Percentiles rank a stretch among this genome's conserved stretches.
phyloP scores from a whole-genome alignment of 371 early-diverging fungal species.

The Funneliformis caledonium region DNA sequence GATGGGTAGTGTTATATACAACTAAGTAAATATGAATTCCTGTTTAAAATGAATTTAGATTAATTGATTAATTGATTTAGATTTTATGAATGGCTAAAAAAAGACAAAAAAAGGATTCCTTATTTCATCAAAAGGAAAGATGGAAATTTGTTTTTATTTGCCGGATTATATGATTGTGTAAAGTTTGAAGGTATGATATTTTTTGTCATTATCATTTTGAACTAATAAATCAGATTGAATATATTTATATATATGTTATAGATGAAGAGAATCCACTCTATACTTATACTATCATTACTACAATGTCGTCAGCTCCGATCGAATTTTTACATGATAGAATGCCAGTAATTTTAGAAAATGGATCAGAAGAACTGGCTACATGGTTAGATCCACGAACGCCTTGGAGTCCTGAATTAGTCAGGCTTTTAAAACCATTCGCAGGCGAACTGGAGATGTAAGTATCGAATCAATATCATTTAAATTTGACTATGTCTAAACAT shows the following conservation, averaged over 20 bases:
- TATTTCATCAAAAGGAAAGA: slow-evolving; percentile 64
- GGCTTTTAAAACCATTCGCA: slow-evolving; percentile 60
- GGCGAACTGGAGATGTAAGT: slow-evolving; percentile 54
- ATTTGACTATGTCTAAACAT: background rate
- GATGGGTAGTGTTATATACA: slow-evolving; percentile 57
- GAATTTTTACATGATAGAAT: slow-evolving; percentile 72
- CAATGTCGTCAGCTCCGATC: slow-evolving; percentile 49
- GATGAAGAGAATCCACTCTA: slow-evolving; percentile 48
- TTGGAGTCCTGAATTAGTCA: slow-evolving; percentile 50
- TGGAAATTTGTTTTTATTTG: slow-evolving; percentile 65
- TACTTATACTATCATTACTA: slow-evolving; percentile 69
- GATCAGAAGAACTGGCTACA: slow-evolving; percentile 48
- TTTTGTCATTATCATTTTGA: background rate
- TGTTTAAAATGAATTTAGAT: background rate
- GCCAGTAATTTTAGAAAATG: slow-evolving; percentile 70
- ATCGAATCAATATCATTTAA: background rate
- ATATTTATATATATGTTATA: background rate
- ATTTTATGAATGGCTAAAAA: slow-evolving; percentile 76
- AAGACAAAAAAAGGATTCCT: slow-evolving; percentile 58
- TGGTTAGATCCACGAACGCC: slow-evolving; percentile 63
- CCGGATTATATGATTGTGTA: slow-evolving; percentile 61
- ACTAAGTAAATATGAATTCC: background rate
- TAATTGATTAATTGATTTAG: slow-evolving; percentile 43
- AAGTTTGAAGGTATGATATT: slow-evolving; percentile 35
- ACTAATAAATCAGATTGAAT: background rate